Base-by-base conservation (phyloP, 768 basidiomycete species). In the Crassisporium funariophilum region DNA sequence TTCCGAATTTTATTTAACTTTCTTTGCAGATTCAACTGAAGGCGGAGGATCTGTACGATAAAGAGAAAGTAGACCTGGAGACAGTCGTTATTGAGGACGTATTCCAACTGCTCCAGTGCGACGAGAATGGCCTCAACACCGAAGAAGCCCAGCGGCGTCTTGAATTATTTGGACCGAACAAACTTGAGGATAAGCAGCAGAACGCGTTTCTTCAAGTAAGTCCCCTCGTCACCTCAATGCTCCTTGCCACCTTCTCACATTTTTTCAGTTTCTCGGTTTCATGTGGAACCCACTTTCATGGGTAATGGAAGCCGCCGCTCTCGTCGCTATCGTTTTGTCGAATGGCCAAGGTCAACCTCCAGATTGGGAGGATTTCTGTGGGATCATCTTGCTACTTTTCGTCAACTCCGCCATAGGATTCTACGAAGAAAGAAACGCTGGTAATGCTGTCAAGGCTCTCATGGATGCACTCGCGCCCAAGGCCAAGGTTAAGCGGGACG, bases 211-310 rank as follows among this genome's bases (percentile, higher is more conserved):
- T 97, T 19, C 94, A 95, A 79, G 88, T 85, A 61, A 20, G 49
- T 21, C 22, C 31, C 16, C 52, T 4, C 19, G 22, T 9, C 33
- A 33, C 38, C n/a, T 23, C 17, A 21, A 12, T 8, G 41, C 22
- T 21, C 49, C 25, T 46, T 38, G 12, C 4, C 34, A 29, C 4
- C 31, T 25, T 48, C 40, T 44, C 5, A n/a, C 19, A 21, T 17
- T 12, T 1, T 36, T 24, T 36, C 34, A 91, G 89, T 93, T 95
- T 70, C 73, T 93, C 57, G 84, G 85, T 65, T 98, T 98, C 81
- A 98, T 98, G 95, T 98, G 95, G 95, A 98, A 98, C 74, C 95
- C 95, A 35, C 77, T 98, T 10, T 98, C 95, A 24, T 98, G 95
- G 95, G 95, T 98, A 70, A 98, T 98, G 95, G 95, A 98, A 70